These are phyloP conservation scores for grape (Vitis vinifera) DNA, from an alignment of 164 flowering plant genomes.

Conservation along the genomic window ASM3070453v1 NC_081808.1:120501-121000, in stretches of 20 bases:
- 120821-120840: slow-evolving; percentile 46
- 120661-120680: slow-evolving; percentile 27
- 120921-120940: background rate
- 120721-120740: slow-evolving; percentile 17
- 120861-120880: background rate
- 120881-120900: background rate
- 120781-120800: slow-evolving; percentile 83
- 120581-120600: slow-evolving; percentile 53
- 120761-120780: slow-evolving; percentile 81
- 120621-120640: slow-evolving; percentile 71
- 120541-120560: slow-evolving; percentile 51
- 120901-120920: slow-evolving; percentile 13
- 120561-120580: slow-evolving; percentile 36
- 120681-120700: slow-evolving; percentile 26
- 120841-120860: slow-evolving; percentile 4
- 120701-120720: slow-evolving; percentile 17
- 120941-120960: background rate
- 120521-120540: slow-evolving; percentile 65
- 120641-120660: slow-evolving; percentile 50
- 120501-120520: slow-evolving; percentile 26
- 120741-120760: slow-evolving; percentile 41
- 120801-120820: slow-evolving; percentile 84
- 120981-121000: slow-evolving; percentile 76
- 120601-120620: slow-evolving; percentile 61
- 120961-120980: slow-evolving; percentile 72